Evolutionary conservation across 208 protist species (phyloP), one percentile per base, ranked within the genome.

Genomic region (Kentomonas sorsogonicus): DNA sequence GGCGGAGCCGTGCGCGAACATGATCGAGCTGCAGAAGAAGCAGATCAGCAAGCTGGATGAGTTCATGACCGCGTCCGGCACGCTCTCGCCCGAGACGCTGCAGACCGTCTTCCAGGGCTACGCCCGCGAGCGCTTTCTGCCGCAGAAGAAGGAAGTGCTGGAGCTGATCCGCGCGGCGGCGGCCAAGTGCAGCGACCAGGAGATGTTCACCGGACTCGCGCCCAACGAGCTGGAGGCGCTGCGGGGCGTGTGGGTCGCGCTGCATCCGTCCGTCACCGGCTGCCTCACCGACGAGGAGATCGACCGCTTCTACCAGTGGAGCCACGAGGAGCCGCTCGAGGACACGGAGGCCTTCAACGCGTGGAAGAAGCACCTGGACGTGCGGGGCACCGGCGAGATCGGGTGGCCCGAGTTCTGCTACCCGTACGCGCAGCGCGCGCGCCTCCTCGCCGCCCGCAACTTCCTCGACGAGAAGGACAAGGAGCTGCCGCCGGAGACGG

Each of bases 401-500:
- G 74, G 79, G 41, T 86, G 79, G 79, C 46, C 44, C 5, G 79
- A 86, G 54, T 86, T 86, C 55, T 86, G 79, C 63, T 86, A 77
- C 64, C 72, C 72, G 2, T 82, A 78, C 60, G 79, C 79, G 9
- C 64, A 76, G 53, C 53, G 55, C 16, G 47, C 69, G 6, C 60
- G 69, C 16, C 65, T 79, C 15, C 62, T 27, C 2, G 53, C 57
- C 15, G 60, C 79, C 20, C 59, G 74, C 13, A 40, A 11, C 9
- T 68, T 43, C 25, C 53, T 79, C 18, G 34, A 30, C 1, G 34
- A 30, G 30, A 18, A 48, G 0, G 60, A 39, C 1, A 67, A 63
- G 43, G 66, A 73, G 13, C 29, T 83, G 0, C 71, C 74, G 5
- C 69, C 71, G 0, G 74, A 73, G 48, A 22, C 76, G 41, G 22